These are phyloP conservation scores for Diaporthe caulivora DNA, from an alignment of 2,329 filamentous ascomycete genomes.

Conservation along the genomic window DNA sequence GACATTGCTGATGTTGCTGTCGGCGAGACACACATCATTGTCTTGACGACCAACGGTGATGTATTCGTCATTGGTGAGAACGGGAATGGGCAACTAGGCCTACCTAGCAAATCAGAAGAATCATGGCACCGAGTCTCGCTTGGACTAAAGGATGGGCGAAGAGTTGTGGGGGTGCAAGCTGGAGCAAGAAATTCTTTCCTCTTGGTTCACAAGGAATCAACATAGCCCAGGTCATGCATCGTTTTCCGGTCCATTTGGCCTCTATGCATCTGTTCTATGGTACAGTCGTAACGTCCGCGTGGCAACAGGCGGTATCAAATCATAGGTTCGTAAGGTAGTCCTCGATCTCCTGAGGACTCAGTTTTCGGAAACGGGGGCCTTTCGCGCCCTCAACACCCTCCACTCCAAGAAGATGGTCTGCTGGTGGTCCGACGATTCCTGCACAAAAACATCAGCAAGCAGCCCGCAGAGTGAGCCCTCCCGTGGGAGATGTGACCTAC, in stretches of 20 bases:
- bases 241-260: slow-evolving; percentile 37
- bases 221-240: slow-evolving; percentile 37
- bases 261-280: slow-evolving; percentile 54
- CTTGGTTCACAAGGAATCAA: slow-evolving; percentile 46
- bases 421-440: slow-evolving; percentile 96
- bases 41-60: slow-evolving; percentile 60
- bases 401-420: slow-evolving; percentile 90
- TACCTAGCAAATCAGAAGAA: slow-evolving; percentile 45
- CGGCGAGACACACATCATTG: slow-evolving; percentile 70
- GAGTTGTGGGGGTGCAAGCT: slow-evolving; percentile 58
- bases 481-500: slow-evolving; percentile 62
- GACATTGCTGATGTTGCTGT: slow-evolving; percentile 70
- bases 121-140: slow-evolving; percentile 55
- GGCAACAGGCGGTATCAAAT: slow-evolving; percentile 49
- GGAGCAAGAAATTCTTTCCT: slow-evolving; percentile 65
- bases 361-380: slow-evolving; percentile 91
- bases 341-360: slow-evolving; percentile 98
- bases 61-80: slow-evolving; percentile 71
- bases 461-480: not conserved
- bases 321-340: slow-evolving; percentile 99
- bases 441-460: not conserved
- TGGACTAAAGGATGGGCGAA: slow-evolving; percentile 43
- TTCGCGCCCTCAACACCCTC: slow-evolving; percentile 88
- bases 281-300: slow-evolving; percentile 49
- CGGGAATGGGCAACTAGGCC: slow-evolving; percentile 70